These are phyloP conservation scores for Yamadazyma blattariae DNA, from an alignment of 1,139 yeast species.

Conservation along the genomic window DNA sequence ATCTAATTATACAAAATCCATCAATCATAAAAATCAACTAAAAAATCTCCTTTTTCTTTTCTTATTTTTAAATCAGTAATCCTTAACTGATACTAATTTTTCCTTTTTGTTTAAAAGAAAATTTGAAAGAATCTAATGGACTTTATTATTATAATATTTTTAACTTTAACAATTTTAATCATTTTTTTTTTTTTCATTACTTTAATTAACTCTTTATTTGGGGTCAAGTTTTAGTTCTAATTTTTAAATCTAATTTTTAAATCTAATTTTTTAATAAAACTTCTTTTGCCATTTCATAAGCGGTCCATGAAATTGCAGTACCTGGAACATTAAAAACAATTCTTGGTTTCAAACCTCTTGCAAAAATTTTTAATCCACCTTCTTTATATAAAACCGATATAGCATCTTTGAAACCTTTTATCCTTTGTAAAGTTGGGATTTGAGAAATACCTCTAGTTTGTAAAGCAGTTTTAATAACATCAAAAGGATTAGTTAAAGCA, in stretches of 20 bases:
- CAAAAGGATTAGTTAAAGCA: constrained; percentile 93
- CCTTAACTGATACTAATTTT: too few species aligned
- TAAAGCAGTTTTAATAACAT: constrained; percentile 87
- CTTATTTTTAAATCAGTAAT: not conserved
- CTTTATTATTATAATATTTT: too few species aligned
- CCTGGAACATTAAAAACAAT: constrained; percentile 92
- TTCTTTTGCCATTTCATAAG: constrained; percentile 95
- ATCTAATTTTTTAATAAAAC: constrained; percentile 35
- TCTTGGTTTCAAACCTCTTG: constrained; percentile 87
- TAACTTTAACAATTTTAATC: too few species aligned
- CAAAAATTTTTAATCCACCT: constrained; percentile 70
- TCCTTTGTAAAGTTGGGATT: constrained; percentile 50
- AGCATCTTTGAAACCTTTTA: constrained; percentile 72
- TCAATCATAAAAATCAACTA: not conserved
- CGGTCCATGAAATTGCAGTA: constrained; percentile 97
- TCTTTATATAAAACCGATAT: constrained; percentile 62
- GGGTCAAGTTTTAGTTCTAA: too few species aligned
- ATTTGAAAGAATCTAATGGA: too few species aligned
- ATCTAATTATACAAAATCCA: constrained; percentile 1
- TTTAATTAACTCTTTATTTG: too few species aligned
- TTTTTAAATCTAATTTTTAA: too few species aligned
- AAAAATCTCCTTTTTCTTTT: not conserved
- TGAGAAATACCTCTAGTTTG: constrained; percentile 69
- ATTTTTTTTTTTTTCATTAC: too few species aligned
- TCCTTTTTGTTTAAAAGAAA: too few species aligned